Conservation (phyloP, 2,329 filamentous ascomycete species). For the Atkinsonella hypoxylon region DNA sequence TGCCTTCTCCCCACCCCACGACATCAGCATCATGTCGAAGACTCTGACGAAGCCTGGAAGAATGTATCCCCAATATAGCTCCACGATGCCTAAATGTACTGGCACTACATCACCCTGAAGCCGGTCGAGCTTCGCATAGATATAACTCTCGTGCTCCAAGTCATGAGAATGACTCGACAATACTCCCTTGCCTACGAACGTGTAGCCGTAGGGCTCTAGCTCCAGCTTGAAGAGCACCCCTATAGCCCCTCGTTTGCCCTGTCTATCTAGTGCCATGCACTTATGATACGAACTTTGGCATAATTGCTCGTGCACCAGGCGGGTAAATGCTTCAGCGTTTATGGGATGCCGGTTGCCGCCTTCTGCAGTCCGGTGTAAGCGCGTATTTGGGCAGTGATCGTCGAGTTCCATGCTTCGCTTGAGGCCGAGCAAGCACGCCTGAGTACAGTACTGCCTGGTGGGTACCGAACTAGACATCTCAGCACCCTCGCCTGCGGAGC, state of each 20-base stretch:
- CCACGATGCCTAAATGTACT: not conserved
- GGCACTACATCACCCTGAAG: conserved; percentile 11
- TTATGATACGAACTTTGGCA: conserved; percentile 6
- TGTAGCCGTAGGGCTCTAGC: conserved; percentile 12
- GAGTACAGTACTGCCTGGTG: conserved; percentile 11
- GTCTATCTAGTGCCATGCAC: too few species aligned
- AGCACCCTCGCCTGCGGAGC: conserved; percentile 8
- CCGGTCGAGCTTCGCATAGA: conserved; percentile 11
- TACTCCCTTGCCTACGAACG: conserved; percentile 12
- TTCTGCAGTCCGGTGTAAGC: not conserved
- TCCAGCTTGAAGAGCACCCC: conserved; percentile 12
- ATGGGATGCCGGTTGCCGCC: not conserved
- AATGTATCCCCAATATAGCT: not conserved
- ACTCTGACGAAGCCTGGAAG: conserved; percentile 9
- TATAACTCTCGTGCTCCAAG: conserved; percentile 10
- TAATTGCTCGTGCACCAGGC: conserved; percentile 7
- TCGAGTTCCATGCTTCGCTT: conserved; percentile 11
- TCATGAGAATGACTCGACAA: not conserved
- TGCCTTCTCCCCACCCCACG: conserved; percentile 10
- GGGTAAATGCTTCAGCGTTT: not conserved
- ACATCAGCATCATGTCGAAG: conserved; percentile 15
- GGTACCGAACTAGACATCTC: conserved; percentile 8
- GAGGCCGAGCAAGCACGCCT: conserved; percentile 13
- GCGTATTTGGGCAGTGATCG: conserved; percentile 1
- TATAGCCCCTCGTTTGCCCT: too few species aligned